Evolutionary conservation across 352 stramenopile species (phyloP).

Genomic region (Pythium rishiriense): DNA sequence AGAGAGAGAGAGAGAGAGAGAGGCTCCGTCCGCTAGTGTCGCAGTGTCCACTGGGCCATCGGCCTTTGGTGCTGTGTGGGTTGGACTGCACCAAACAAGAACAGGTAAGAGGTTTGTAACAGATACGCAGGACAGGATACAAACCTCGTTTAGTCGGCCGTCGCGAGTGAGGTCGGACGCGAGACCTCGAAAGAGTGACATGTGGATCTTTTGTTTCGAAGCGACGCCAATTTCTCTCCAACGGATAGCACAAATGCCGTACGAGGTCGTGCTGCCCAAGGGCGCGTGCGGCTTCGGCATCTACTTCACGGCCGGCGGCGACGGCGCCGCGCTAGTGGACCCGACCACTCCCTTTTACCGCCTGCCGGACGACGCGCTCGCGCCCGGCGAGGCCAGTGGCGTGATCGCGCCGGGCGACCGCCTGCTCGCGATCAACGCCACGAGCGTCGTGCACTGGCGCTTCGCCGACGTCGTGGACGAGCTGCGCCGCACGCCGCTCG

Average conservation of each 20-base stretch:
- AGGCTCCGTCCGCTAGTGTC: background rate
- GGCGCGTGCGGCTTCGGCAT: conserved; percentile 68
- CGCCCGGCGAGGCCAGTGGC: conserved; percentile 59
- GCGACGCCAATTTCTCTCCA: background rate
- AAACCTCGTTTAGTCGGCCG: no score
- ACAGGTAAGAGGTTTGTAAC: background rate
- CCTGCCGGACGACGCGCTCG: conserved; percentile 46
- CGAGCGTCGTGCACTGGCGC: conserved; percentile 28
- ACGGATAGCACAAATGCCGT: conserved; percentile 10
- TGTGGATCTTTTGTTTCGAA: background rate
- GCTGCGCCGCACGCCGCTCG: conserved; percentile 46
- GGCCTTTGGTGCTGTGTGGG: background rate
- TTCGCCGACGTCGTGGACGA: conserved; percentile 64
- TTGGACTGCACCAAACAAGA: background rate
- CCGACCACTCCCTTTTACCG: conserved; percentile 64
- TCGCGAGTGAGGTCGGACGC: background rate
- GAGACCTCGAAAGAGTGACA: background rate
- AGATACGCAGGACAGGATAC: conserved; percentile 2
- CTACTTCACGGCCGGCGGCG: conserved; percentile 49
- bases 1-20: no score
- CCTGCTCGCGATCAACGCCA: conserved; percentile 49
- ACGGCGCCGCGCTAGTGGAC: conserved; percentile 57
- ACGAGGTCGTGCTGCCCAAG: conserved; percentile 57
- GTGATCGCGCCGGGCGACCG: conserved; percentile 49
- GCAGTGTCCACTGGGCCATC: background rate